Conservation (phyloP, 2,329 filamentous ascomycete species). For the Colletotrichum falcatum region DNA sequence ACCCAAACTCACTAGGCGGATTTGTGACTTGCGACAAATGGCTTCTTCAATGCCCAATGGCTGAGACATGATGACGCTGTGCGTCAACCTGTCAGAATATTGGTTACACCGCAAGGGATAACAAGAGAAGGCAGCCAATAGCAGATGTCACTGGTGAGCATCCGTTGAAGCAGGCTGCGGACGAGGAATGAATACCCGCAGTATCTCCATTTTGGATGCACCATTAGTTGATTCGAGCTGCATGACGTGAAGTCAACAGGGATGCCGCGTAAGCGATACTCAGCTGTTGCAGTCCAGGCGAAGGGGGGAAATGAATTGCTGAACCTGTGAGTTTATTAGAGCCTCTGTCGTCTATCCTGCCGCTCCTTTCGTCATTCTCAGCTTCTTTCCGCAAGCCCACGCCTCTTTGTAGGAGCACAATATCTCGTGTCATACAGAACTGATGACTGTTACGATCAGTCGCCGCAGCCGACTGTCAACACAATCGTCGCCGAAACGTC, state of each 20-base stretch:
- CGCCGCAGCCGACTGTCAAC: not conserved
- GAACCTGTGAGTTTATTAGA: not conserved
- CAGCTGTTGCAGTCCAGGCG: not conserved
- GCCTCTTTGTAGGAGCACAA: not conserved
- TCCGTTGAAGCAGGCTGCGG: conserved; percentile 5
- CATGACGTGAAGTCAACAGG: not conserved
- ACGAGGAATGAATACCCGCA: not conserved
- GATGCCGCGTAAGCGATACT: conserved; percentile 7
- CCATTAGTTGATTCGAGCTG: conserved; percentile 1
- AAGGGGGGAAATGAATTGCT: not conserved
- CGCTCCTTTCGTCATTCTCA: too few species aligned
- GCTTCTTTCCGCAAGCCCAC: not conserved
- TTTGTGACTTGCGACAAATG: not conserved
- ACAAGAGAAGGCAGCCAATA: not conserved
- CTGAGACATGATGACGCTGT: not conserved
- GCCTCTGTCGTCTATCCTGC: not conserved
- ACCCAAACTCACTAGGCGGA: not conserved
- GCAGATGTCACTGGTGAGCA: not conserved
- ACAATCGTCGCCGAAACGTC: not conserved
- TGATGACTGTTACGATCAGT: too few species aligned
- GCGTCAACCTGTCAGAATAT: not conserved
- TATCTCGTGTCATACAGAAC: not conserved
- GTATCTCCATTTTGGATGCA: not conserved
- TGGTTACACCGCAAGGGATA: not conserved
- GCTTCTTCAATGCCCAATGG: not conserved